Percentiles rank a stretch among this genome's conserved stretches.
These are phyloP conservation scores for Rhodotorula sp. DNA, from an alignment of 1,284 basidiomycete species.

Conservation along the genomic window DNA sequence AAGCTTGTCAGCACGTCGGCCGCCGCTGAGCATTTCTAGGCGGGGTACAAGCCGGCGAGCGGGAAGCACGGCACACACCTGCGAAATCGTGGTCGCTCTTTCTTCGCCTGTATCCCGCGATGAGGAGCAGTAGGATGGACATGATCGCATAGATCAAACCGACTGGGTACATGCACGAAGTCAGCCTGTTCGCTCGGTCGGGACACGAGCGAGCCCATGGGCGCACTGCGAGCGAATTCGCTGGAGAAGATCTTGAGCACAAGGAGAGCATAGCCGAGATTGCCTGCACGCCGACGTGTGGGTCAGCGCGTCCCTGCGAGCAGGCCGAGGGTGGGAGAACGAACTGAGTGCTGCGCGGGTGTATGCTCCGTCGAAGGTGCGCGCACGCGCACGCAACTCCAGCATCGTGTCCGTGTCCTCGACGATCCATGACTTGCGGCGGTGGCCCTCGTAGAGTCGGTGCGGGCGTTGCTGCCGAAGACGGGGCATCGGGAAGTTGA, in stretches of 20 bases:
- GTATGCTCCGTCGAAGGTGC: constrained; percentile 26
- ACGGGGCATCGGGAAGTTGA: no score
- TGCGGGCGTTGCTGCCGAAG: no score
- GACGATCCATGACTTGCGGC: constrained; percentile 6
- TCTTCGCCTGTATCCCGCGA: constrained; percentile 9
- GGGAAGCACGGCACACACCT: constrained; percentile 4
- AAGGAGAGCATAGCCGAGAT: constrained; percentile 25
- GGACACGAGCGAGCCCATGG: no score
- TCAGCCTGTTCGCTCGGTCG: not conserved
- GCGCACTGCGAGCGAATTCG: constrained; percentile 29
- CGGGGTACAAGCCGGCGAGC: not conserved
- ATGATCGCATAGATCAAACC: constrained; percentile 32
- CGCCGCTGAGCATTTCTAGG: not conserved
- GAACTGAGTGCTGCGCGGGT: constrained; percentile 1
- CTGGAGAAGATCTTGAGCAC: constrained; percentile 31
- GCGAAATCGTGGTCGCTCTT: constrained; percentile 32
- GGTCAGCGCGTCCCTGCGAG: not conserved
- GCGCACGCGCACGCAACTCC: constrained; percentile 15
- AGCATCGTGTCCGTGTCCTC: constrained; percentile 6
- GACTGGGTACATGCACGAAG: not conserved
- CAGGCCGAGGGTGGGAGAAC: not conserved
- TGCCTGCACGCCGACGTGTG: not conserved
- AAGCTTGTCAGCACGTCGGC: not conserved
- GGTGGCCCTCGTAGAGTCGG: constrained; percentile 1
- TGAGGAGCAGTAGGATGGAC: constrained; percentile 18